phyloP scores from a whole-genome alignment of 768 basidiomycete species.

The Boletus rubroflammeus region DNA sequence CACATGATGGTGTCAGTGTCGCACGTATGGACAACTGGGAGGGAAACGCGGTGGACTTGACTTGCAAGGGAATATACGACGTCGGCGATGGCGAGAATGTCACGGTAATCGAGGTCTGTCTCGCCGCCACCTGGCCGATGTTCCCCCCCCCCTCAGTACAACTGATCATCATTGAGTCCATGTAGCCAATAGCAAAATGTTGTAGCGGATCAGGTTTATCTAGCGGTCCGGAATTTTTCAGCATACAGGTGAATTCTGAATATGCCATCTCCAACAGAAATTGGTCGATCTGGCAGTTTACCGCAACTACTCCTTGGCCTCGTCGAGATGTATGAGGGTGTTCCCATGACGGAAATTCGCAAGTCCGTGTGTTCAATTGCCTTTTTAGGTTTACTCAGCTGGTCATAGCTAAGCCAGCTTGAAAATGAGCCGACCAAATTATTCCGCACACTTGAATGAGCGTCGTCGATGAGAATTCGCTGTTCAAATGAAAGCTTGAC shows the following conservation, averaged over 20 bases:
- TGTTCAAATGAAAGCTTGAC: neutral
- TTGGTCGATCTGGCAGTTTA: neutral
- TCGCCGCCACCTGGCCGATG: neutral
- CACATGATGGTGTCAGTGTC: neutral
- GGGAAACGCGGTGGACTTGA: neutral
- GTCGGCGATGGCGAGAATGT: neutral
- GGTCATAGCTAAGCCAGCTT: neutral
- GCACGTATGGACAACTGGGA: neutral
- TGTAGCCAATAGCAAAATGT: neutral
- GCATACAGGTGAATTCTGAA: too few relatives aligned
- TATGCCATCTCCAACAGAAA: too few relatives aligned
- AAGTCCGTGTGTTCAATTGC: neutral
- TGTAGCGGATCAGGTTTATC: neutral
- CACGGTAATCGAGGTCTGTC: neutral
- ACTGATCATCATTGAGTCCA: neutral
- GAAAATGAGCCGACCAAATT: neutral
- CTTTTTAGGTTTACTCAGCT: slow-evolving; percentile 6
- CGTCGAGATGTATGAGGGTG: too few relatives aligned
- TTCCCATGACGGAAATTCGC: too few relatives aligned
- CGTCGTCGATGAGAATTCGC: neutral
- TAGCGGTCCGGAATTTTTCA: too few relatives aligned
- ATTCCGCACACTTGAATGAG: neutral
- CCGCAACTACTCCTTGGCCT: neutral
- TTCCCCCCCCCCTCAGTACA: too few relatives aligned
- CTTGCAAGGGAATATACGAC: too few relatives aligned